phyloP scores from a whole-genome alignment of 805 yeast species.

The Yarrowia sp. region DNA sequence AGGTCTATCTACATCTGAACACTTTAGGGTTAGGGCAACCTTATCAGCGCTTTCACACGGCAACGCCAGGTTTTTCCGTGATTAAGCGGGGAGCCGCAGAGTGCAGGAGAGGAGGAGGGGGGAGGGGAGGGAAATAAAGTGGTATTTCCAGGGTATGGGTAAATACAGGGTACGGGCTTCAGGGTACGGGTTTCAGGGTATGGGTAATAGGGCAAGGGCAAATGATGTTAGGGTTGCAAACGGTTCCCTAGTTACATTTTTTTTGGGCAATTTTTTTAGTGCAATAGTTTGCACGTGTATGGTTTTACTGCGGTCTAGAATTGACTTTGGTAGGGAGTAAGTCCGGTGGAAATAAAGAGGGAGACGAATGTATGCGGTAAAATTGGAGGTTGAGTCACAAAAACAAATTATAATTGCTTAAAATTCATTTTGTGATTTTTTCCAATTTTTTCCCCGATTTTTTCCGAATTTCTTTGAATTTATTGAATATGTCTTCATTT shows the following conservation, averaged over 20 bases:
- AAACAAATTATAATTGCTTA: no score
- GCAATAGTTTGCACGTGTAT: conserved; percentile 31
- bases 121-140: no score
- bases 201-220: no score
- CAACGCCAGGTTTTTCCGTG: conserved; percentile 21
- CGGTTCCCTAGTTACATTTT: neutral
- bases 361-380: no score
- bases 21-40: neutral
- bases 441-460: no score
- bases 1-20: no score
- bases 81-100: conserved; percentile 16
- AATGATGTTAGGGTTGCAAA: neutral
- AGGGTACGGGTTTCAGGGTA: neutral
- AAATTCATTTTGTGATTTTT: no score
- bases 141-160: neutral
- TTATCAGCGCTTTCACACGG: neutral
- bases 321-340: neutral
- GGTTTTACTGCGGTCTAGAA: neutral
- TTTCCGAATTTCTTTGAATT: no score
- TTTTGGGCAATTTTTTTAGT: neutral
- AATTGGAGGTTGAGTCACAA: no score
- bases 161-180: neutral
- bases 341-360: no score
- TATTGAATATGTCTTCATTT: no score
- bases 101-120: neutral